phyloP scores from a whole-genome alignment of 192 early-diverging fungal genomes.

The Jimgerdemannia flammicorona region DNA sequence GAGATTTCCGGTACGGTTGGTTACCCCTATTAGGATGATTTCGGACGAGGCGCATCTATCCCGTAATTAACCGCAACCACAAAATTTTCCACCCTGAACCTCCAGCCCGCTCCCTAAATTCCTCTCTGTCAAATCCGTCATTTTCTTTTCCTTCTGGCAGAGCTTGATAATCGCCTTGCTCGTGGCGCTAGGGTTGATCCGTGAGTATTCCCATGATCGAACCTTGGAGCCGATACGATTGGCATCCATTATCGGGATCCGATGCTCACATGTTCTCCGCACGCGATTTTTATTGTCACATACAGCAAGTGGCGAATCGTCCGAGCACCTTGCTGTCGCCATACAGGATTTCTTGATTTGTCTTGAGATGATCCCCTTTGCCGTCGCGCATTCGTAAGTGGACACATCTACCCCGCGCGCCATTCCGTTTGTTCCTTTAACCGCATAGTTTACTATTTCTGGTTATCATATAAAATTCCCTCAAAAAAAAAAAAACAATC shows the following conservation, averaged over 20 bases:
- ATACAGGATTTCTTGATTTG: slow-evolving; percentile 91
- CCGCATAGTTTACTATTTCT: neutral
- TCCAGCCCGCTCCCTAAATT: slow-evolving; percentile 90
- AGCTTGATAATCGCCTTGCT: slow-evolving; percentile 79
- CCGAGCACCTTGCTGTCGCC: slow-evolving; percentile 71
- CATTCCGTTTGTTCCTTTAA: no score
- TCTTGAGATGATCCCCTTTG: slow-evolving; percentile 83
- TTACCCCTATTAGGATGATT: neutral
- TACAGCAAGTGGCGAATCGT: slow-evolving; percentile 38
- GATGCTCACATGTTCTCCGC: neutral
- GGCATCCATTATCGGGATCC: no score
- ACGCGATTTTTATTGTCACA: slow-evolving; percentile 1
- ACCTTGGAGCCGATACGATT: neutral
- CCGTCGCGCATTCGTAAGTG: slow-evolving; percentile 73
- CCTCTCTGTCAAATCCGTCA: slow-evolving; percentile 86
- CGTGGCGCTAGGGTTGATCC: slow-evolving; percentile 70
- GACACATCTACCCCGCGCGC: slow-evolving; percentile 8
- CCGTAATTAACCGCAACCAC: slow-evolving; percentile 17
- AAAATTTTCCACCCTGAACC: slow-evolving; percentile 2
- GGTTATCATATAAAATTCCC: neutral
- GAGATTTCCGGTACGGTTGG: slow-evolving; percentile 55
- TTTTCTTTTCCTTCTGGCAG: slow-evolving; percentile 97
- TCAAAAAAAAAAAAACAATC: no score
- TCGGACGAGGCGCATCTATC: slow-evolving; percentile 21
- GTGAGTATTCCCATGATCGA: slow-evolving; percentile 38